These are phyloP conservation scores for Ambispora gerdemannii DNA, from an alignment of 192 early-diverging fungal species.

Conservation along the genomic window DNA sequence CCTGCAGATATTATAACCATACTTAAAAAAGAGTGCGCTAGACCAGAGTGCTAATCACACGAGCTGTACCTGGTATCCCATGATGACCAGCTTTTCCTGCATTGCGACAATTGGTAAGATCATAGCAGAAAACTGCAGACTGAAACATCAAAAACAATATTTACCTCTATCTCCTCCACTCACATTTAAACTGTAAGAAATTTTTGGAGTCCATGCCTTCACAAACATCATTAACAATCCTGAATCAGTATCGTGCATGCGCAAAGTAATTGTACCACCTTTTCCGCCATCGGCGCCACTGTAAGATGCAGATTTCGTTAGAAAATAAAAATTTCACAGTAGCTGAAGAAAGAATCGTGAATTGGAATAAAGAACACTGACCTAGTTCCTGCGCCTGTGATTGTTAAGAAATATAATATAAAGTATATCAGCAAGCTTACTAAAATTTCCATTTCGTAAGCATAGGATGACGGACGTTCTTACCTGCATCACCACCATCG, in stretches of 20 bases:
- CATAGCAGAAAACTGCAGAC: not conserved
- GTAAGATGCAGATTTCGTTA: constrained; percentile 6
- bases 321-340: constrained; percentile 12
- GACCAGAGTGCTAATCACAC: not conserved
- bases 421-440: constrained; percentile 10
- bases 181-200: constrained; percentile 12
- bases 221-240: constrained; percentile 22
- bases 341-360: not conserved
- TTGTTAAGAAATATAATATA: constrained; percentile 11
- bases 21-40: not conserved
- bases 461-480: not conserved
- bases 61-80: constrained; percentile 18
- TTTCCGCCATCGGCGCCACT: constrained; percentile 23
- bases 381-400: constrained; percentile 26
- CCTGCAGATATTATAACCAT: constrained; percentile 8
- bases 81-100: constrained; percentile 19
- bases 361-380: constrained; percentile 6
- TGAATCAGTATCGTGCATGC: constrained; percentile 12
- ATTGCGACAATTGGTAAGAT: constrained; percentile 7
- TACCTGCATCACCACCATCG: constrained; percentile 29
- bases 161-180: constrained; percentile 24
- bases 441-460: not conserved
- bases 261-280: constrained; percentile 23
- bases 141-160: constrained; percentile 1
- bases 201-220: constrained; percentile 8